Percentiles rank a stretch among this genome's conserved stretches.
phyloP scores from a whole-genome alignment of 345 rosid genomes.

The Eucalyptus brandiana region DNA sequence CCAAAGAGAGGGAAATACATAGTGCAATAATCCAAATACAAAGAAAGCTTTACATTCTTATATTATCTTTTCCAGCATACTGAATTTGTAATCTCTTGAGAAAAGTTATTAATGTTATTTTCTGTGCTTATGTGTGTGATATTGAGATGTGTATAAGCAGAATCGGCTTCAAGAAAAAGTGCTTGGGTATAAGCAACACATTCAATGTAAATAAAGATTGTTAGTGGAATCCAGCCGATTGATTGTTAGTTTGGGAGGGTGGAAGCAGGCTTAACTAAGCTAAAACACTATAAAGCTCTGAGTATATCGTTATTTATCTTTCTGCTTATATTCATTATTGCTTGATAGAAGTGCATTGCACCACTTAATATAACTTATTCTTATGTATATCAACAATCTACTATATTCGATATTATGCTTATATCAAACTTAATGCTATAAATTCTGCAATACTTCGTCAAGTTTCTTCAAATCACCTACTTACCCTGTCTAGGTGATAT shows the following conservation, averaged over 20 bases:
- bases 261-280: background rate
- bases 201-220: too few species aligned
- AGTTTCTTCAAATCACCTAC: background rate
- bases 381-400: background rate
- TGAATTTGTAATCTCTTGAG: background rate
- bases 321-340: background rate
- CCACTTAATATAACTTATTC: background rate
- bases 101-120: background rate
- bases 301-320: background rate
- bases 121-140: background rate
- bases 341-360: background rate
- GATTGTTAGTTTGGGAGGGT: background rate
- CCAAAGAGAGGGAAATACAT: background rate
- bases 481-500: background rate
- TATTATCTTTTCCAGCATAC: background rate
- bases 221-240: background rate
- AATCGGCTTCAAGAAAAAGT: background rate
- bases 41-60: background rate
- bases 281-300: background rate
- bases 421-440: background rate
- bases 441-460: rapidly evolving
- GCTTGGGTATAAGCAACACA: background rate
- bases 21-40: background rate
- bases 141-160: background rate
- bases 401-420: background rate